Conservation (phyloP, 2,329 filamentous ascomycete species). For the Trichoderma lentiforme region DNA sequence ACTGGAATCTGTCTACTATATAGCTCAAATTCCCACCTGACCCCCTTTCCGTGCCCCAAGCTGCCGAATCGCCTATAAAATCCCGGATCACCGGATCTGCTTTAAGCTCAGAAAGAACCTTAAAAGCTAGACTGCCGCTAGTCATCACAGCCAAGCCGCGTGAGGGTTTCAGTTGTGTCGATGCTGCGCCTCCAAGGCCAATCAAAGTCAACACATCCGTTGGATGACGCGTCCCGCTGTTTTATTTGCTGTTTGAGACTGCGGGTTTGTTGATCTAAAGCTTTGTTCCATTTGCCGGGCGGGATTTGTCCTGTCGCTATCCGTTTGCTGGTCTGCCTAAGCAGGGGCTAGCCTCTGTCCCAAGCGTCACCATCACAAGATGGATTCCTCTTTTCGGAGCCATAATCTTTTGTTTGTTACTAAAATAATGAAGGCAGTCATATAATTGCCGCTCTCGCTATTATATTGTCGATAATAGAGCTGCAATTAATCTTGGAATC, state of each 20-base stretch:
- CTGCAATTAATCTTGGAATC: not conserved
- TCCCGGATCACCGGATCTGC: not conserved
- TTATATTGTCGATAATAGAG: not conserved
- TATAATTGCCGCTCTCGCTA: not conserved
- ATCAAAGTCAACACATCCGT: not conserved
- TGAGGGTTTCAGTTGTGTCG: not conserved
- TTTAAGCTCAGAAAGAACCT: constrained; percentile 17
- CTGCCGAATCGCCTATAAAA: not conserved
- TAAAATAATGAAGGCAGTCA: not conserved
- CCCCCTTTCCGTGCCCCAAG: not conserved
- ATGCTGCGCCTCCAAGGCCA: constrained; percentile 11
- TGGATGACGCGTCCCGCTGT: constrained; percentile 1
- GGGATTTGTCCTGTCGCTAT: not conserved
- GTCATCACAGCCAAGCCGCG: not conserved
- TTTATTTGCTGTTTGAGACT: not conserved
- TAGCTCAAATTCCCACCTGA: not conserved
- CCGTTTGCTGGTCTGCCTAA: not conserved
- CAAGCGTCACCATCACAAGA: not conserved
- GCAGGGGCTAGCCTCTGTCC: not conserved
- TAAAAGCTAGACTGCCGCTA: not conserved
- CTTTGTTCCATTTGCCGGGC: not conserved
- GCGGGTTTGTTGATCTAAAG: no score
- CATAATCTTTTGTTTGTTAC: not conserved
- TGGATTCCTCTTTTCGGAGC: not conserved
- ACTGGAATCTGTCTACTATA: not conserved